Base-by-base conservation (phyloP, 2,329 filamentous ascomycete species). In the Pleoardoris graminearum region DNA sequence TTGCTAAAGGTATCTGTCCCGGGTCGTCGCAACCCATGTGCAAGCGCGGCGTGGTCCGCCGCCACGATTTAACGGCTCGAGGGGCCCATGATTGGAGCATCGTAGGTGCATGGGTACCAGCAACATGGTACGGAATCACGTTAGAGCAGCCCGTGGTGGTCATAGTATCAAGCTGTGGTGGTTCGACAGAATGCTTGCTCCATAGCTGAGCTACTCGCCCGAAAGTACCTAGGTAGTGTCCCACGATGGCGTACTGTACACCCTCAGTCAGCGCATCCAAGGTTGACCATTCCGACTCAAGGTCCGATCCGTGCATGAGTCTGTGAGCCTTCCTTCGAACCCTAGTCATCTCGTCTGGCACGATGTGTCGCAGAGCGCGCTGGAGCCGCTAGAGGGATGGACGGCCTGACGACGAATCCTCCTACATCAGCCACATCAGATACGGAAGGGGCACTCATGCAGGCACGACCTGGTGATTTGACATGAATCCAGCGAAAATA, bases 391-490 rank as follows among this genome's bases (percentile, higher is more conserved):
- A 37, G 33, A 38, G 23, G 16, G 30, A 29, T n/a, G 44, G 29
- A 38, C 33, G 37, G 33, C n/a, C 44, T 47, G 33, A 38, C 29
- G 8, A 37, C 16, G 1, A 35, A 27, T 29, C 16, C 44, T 37
- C 16, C 44, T 21, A 47, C 11, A 29, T 38, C 44, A 47, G 44
- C 16, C 32, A 30, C 33, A 10, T 46, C 43, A 46, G 12, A 36
- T 21, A 46, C 43, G 43, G 36, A 46, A 46, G 43, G 42, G 33
- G 33, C 10, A 37, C 30, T n/a, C 33, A 47, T 47, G 44, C 33
- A 29, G 42, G 16, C 17, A 45, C 19, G 29, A 45, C 29, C 6
- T 29, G 10, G 10, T 30, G 4, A 36, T 46, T 37, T 16, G 23
- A 37, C n/a, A 14, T 7, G 10, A 38, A 19, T 33, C 23, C 33